Evolutionary conservation across 2,329 filamentous ascomycete genomes (phyloP), one percentile per base, ranked within the genome.

Genomic region (Neofusicoccum cordaticola): DNA sequence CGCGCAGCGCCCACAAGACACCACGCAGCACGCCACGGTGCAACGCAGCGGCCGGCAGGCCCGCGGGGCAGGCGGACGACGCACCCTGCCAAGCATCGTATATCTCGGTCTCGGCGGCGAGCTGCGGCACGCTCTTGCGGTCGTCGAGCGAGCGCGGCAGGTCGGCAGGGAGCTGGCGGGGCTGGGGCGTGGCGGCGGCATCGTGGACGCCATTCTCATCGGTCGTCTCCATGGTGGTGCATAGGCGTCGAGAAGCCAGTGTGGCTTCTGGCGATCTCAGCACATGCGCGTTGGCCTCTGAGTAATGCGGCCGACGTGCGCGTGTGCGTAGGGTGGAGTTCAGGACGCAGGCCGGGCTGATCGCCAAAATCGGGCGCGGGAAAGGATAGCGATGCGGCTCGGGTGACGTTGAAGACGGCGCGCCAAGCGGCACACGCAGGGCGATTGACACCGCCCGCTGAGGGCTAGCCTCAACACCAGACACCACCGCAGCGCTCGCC

Each of bases 31-130:
- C 27, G 15, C 34, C 22, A 15, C 5, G 60, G 35, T 37, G 27
- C 31, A 47, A 61, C 45, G 61, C 22, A 34, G 9, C 19, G 13
- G 17, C 31, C 5, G 2, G 22, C 56, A 42, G 66, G 11, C 35
- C 22, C 62, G 66, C 48, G 64, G 62, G 11, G n/a, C 11, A 22
- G 13, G 3, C 17, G 13, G 35, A 22, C 41, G 19, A 67, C 83
- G 75, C 77, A 90, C 94, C 94, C 88, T 98, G 93, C 95, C 95
- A 99, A 70, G 92, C 95, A 85, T 99, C 95, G 77, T 98, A 99
- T 81, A 97, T 92, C 82, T 98, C 95, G 45, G 93, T 97, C 82
- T 98, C 95, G 44, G 84, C 84, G 64, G 90, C 85, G 68, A 88
- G 85, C 67, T 89, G 87, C 3, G 88, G 85, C 39, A 90, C 85